phyloP scores from a whole-genome alignment of 768 basidiomycete species.

The Mycena indigotica region DNA sequence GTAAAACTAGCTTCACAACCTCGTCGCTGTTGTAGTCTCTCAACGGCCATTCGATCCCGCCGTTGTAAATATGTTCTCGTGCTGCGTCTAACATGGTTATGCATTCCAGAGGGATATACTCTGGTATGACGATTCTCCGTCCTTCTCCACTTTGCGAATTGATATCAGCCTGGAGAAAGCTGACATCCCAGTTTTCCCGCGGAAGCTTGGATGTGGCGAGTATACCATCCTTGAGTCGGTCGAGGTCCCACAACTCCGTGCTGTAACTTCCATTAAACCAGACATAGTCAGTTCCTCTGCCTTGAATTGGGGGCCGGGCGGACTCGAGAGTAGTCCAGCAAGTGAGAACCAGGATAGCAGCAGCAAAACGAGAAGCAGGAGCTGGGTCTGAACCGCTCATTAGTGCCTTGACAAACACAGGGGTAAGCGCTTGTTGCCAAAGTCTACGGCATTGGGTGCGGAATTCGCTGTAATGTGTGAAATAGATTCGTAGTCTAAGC shows the following conservation, averaged over 20 bases:
- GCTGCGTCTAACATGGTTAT: conserved; percentile 9
- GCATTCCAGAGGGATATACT: conserved; percentile 11
- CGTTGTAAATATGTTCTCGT: conserved; percentile 1
- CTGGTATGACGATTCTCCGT: not conserved
- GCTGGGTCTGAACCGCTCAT: conserved; percentile 8
- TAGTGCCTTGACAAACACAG: conserved; percentile 9
- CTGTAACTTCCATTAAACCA: not conserved
- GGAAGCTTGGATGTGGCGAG: conserved; percentile 4
- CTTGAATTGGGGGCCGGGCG: not conserved
- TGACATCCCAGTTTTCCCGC: conserved; percentile 6
- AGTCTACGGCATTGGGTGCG: conserved; percentile 1
- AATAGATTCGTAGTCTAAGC: conserved; percentile 2
- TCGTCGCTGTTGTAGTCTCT: conserved; percentile 7
- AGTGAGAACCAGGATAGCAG: conserved; percentile 5
- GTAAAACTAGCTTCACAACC: not conserved
- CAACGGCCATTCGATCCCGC: not conserved
- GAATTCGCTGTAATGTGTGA: not conserved
- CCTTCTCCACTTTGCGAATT: not conserved
- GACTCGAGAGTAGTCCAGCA: conserved; percentile 5
- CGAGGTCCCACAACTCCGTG: not conserved
- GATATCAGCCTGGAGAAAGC: not conserved
- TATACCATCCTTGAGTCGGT: not conserved
- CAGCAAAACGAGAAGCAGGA: conserved; percentile 7
- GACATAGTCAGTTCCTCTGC: not conserved
- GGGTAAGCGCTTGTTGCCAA: conserved; percentile 3